Evolutionary conservation across 2,329 filamentous ascomycete species (phyloP).

Genomic region (Colletotrichum godetiae): DNA sequence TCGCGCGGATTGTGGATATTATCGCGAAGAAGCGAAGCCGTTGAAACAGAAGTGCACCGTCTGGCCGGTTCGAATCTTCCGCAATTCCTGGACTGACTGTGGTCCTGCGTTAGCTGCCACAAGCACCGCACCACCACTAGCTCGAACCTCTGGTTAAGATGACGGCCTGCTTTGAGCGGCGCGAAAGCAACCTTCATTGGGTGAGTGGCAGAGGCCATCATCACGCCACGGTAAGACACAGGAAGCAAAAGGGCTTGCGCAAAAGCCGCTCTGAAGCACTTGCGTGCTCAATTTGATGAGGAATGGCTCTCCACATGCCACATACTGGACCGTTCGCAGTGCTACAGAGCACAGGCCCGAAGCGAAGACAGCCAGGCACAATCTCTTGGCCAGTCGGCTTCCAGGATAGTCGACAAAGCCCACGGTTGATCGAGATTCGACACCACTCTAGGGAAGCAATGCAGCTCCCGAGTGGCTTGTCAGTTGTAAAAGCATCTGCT

Average conservation of each 20-base stretch:
- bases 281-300: slow-evolving; percentile 23
- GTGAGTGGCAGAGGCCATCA: slow-evolving; percentile 7
- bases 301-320: slow-evolving; percentile 23
- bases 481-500: neutral
- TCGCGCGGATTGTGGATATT: slow-evolving; percentile 4
- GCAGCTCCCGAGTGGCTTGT: neutral
- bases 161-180: slow-evolving; percentile 6
- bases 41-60: slow-evolving; percentile 30
- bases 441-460: neutral
- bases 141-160: slow-evolving; percentile 19
- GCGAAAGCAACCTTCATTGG: slow-evolving; percentile 4
- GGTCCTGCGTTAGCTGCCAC: slow-evolving; percentile 27
- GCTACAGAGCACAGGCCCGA: slow-evolving; percentile 4
- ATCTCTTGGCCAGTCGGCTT: neutral
- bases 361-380: slow-evolving; percentile 16
- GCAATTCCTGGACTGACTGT: slow-evolving; percentile 11
- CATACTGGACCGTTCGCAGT: slow-evolving; percentile 10
- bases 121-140: slow-evolving; percentile 1
- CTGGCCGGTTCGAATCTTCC: slow-evolving; percentile 26
- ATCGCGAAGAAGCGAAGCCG: slow-evolving; percentile 18
- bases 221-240: slow-evolving; percentile 33
- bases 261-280: slow-evolving; percentile 17
- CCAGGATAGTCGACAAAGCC: slow-evolving; percentile 2
- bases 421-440: slow-evolving; percentile 13
- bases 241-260: slow-evolving; percentile 9